A percentile compares a stretch with the other conserved stretches of the same genome.
Conservation (phyloP, 2,329 filamentous ascomycete genomes). For the Cytospora chrysosperma region DNA sequence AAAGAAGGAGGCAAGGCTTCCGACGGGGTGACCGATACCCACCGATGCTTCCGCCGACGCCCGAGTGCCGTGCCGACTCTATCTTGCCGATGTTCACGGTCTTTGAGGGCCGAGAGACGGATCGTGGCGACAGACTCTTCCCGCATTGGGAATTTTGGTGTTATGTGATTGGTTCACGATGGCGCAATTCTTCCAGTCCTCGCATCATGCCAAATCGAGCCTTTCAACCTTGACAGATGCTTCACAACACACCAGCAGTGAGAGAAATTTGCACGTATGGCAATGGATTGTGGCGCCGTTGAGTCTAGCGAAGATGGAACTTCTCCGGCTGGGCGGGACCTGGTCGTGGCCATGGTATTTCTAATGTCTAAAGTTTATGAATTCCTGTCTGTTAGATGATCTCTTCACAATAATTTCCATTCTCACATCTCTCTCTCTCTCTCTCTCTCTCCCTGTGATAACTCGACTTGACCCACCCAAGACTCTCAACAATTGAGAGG, state of each 20-base stretch:
- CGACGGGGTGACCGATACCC: conserved; percentile 1
- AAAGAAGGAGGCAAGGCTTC: background rate
- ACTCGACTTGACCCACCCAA: background rate
- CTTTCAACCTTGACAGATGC: conserved; percentile 16
- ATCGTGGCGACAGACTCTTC: conserved; percentile 8
- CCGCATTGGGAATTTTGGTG: conserved; percentile 13
- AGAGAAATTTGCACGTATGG: conserved; percentile 21
- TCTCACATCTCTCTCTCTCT: background rate
- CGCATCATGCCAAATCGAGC: conserved; percentile 20
- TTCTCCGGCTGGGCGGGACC: conserved; percentile 18
- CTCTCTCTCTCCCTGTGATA: background rate
- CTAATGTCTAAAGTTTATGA: background rate
- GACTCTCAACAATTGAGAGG: background rate
- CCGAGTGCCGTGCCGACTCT: conserved; percentile 16
- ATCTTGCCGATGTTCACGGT: conserved; percentile 17
- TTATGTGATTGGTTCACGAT: conserved; percentile 21
- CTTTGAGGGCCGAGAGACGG: conserved; percentile 16
- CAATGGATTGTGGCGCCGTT: conserved; percentile 4
- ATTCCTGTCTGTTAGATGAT: background rate
- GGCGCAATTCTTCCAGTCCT: conserved; percentile 23
- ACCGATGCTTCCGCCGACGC: conserved; percentile 12
- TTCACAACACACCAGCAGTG: conserved; percentile 4
- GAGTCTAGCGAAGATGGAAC: conserved; percentile 9
- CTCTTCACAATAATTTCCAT: background rate
- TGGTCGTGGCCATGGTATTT: background rate